Conservation (phyloP, 192 early-diverging fungal genomes). For the Umbelopsis isabellina region DNA sequence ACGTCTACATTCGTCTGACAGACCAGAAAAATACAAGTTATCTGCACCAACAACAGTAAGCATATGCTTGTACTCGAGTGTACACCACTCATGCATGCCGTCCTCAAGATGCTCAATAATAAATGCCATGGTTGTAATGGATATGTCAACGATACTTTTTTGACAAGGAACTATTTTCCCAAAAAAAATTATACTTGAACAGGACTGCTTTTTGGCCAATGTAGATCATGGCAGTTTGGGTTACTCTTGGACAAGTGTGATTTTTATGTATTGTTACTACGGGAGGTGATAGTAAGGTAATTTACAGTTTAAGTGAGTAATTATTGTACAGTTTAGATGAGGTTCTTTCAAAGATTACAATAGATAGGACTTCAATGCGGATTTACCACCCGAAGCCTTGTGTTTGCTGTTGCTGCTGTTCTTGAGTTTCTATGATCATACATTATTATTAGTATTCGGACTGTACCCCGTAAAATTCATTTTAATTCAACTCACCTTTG, state of each 20-base stretch:
- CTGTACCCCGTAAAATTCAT: not conserved
- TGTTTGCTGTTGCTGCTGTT: constrained; percentile 38
- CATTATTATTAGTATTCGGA: not conserved
- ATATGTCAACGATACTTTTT: not conserved
- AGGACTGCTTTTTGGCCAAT: constrained; percentile 12
- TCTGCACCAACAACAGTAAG: constrained; percentile 57
- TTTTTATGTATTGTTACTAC: not conserved
- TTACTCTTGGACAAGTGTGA: not conserved
- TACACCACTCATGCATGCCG: constrained; percentile 71
- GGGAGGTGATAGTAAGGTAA: not conserved
- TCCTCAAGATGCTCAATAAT: constrained; percentile 82
- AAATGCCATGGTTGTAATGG: constrained; percentile 37
- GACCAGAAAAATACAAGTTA: constrained; percentile 63
- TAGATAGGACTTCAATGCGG: not conserved
- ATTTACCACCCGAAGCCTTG: constrained; percentile 39
- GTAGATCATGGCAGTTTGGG: not conserved
- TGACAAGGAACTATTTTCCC: not conserved
- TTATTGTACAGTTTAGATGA: constrained; percentile 12
- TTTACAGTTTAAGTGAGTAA: not conserved
- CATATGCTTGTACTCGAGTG: constrained; percentile 81
- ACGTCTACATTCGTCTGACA: constrained; percentile 52
- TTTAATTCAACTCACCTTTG: constrained; percentile 54
- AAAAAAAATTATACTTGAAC: not conserved
- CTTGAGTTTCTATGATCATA: constrained; percentile 29
- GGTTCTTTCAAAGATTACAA: not conserved